Percentiles rank a stretch among this genome's conserved stretches.
These are phyloP conservation scores for Neocucurbitaria cava DNA, from an alignment of 2,329 filamentous ascomycete species.

Conservation along the genomic window DNA sequence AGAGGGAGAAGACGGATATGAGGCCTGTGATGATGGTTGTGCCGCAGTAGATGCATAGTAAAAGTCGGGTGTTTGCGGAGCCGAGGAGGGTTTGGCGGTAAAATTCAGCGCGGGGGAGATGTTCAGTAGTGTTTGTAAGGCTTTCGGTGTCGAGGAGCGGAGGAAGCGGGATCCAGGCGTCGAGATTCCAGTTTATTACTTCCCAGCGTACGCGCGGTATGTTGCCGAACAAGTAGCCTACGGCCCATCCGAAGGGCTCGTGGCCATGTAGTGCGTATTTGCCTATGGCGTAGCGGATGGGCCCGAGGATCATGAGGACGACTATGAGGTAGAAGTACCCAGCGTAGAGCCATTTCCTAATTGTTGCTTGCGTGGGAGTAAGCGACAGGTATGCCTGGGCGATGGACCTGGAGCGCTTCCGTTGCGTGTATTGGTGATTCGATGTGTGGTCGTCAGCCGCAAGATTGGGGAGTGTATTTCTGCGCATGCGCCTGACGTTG, in stretches of 20 bases:
- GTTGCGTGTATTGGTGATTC: slow-evolving; percentile 26
- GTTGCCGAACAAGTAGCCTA: slow-evolving; percentile 88
- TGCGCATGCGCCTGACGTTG: slow-evolving; percentile 27
- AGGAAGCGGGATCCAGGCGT: slow-evolving; percentile 78
- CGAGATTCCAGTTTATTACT: slow-evolving; percentile 71
- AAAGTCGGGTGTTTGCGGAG: slow-evolving; percentile 79
- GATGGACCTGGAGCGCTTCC: slow-evolving; percentile 42
- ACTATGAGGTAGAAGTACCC: slow-evolving; percentile 76
- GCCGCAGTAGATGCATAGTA: slow-evolving; percentile 77
- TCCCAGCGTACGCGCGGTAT: slow-evolving; percentile 73
- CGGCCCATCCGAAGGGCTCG: slow-evolving; percentile 91
- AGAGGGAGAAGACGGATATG: slow-evolving; percentile 75
- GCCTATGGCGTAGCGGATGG: slow-evolving; percentile 74
- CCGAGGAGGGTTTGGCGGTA: slow-evolving; percentile 72
- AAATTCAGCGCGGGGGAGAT: slow-evolving; percentile 60
- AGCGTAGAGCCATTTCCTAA: slow-evolving; percentile 86
- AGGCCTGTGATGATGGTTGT: slow-evolving; percentile 74
- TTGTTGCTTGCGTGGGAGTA: slow-evolving; percentile 76
- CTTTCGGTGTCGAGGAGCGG: slow-evolving; percentile 42
- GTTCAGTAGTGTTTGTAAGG: slow-evolving; percentile 10
- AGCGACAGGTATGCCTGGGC: slow-evolving; percentile 76
- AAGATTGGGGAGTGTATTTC: slow-evolving; percentile 45
- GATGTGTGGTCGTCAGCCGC: slow-evolving; percentile 29
- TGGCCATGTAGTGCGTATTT: slow-evolving; percentile 70
- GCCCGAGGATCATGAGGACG: slow-evolving; percentile 69